Base-by-base conservation (phyloP, 169 alveolate species). In the Plasmodium chabaudi region DNA sequence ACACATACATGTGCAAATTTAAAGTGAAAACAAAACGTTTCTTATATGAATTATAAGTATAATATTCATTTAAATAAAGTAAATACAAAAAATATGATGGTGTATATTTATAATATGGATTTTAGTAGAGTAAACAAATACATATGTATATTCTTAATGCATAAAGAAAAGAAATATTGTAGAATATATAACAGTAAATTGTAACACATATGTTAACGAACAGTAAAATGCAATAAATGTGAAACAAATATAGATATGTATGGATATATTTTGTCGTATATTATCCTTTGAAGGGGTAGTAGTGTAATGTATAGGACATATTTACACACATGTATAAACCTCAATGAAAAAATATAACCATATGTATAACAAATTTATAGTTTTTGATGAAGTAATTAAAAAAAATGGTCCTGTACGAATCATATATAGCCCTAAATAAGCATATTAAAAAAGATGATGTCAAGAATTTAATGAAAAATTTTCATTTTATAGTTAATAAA, bases 381-480 rank as follows among this genome's bases (percentile, higher is more conserved):
- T 7, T 34, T 1, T 34, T 34, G 7, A 34, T 34, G 42, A 15
- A 9, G 23, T 61, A 25, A 27, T 63, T 55, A 39, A 21, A 56
- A 53, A 79, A 82, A 46, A 82, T 82, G 90, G 90, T 82, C 44
- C 44, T 82, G 82, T 82, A 82, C 27, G 90, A 82, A 44, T 82
- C 90, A 6, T 82, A 82, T 60, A 68, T 82, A 55, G 79, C 90
- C 59, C 63, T 82, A 57, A 82, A 68, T 56, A 65, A 68, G 55
- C 90, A 82, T 49, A 82, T 82, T 67, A 82, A 65, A 56, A 82
- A 82, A 70, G 90, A 82, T 23, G 90, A 82, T 25, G 90, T 82
- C 15, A 82, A 69, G 63, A 82, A 82, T 82, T 82, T 82, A 59
- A 82, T 82, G 90, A 82, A 82, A 82, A 82, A 82, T 51, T 82